Evolutionary conservation across 129 eudicot genomes (phyloP).

Genomic region (Helianthus tuberosus): DNA sequence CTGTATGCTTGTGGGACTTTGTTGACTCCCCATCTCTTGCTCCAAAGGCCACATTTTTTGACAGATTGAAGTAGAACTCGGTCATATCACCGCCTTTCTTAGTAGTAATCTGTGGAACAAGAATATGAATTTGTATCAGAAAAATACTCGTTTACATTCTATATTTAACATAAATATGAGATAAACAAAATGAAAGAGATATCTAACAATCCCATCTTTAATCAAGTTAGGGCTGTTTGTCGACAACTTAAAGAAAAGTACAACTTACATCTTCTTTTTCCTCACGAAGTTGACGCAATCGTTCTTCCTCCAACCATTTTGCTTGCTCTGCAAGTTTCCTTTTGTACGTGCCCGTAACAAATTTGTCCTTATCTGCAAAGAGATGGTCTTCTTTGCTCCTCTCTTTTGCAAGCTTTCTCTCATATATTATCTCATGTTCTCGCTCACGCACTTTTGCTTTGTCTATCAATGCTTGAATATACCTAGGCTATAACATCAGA

Average conservation of each 20-base stretch:
- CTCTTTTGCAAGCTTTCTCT: too few relatives aligned
- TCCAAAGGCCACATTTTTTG: conserved; percentile 84
- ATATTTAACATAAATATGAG: not conserved
- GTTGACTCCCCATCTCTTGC: conserved; percentile 41
- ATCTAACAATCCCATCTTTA: not conserved
- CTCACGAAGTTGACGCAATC: conserved; percentile 80
- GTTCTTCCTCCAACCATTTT: conserved; percentile 90
- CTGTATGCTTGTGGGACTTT: conserved; percentile 32
- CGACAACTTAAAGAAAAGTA: conserved; percentile 8
- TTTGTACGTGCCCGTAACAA: conserved; percentile 88
- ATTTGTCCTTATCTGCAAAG: conserved; percentile 47
- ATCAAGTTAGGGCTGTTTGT: not conserved
- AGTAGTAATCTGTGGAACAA: conserved; percentile 22
- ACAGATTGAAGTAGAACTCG: conserved; percentile 76
- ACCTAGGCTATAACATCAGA: conserved; percentile 62
- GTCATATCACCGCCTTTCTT: conserved; percentile 74
- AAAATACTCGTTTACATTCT: not conserved
- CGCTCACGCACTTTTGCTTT: conserved; percentile 81
- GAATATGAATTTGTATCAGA: not conserved
- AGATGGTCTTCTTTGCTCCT: too few relatives aligned
- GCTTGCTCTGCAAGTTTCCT: conserved; percentile 93
- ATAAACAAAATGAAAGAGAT: not conserved
- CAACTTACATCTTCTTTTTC: conserved; percentile 73
- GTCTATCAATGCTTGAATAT: conserved; percentile 70
- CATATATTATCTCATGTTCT: conserved; percentile 69